Conservation (phyloP, 2,329 filamentous ascomycete species). For the Hypoxylon rubiginosum region DNA sequence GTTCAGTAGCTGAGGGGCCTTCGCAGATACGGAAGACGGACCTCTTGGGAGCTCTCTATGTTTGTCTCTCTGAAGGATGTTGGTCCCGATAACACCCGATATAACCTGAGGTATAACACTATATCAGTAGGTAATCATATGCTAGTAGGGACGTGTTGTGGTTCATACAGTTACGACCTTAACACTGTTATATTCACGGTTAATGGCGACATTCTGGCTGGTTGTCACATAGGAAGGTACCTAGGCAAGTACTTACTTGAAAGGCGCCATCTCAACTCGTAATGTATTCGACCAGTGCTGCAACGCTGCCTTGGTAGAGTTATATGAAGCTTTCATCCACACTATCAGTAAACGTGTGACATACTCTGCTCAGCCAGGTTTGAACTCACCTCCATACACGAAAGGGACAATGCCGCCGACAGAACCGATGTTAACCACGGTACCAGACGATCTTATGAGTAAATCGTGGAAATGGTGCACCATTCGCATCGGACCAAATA, state of each 20-base stretch:
- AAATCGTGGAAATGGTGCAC: conserved; percentile 45
- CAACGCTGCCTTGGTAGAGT: conserved; percentile 47
- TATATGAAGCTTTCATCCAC: conserved; percentile 43
- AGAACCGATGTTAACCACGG: conserved; percentile 48
- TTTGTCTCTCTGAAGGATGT: too few relatives aligned
- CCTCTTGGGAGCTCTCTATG: too few relatives aligned
- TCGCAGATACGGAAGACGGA: too few relatives aligned
- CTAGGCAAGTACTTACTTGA: conserved; percentile 37
- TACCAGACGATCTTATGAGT: conserved; percentile 41
- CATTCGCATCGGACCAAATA: conserved; percentile 50
- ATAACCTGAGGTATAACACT: too few relatives aligned
- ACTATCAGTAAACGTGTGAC: too few relatives aligned
- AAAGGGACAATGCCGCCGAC: conserved; percentile 47
- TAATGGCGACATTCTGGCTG: neutral
- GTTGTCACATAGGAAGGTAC: too few relatives aligned
- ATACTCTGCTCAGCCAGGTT: too few relatives aligned
- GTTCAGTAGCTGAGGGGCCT: too few relatives aligned
- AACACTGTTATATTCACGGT: neutral
- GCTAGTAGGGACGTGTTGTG: too few relatives aligned
- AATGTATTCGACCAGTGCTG: conserved; percentile 45
- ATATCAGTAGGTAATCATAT: too few relatives aligned
- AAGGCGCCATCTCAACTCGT: conserved; percentile 42
- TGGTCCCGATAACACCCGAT: too few relatives aligned
- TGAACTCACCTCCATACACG: conserved; percentile 41
- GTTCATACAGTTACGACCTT: too few relatives aligned